phyloP scores from a whole-genome alignment of 345 rosid species.

The Eucalyptus cloeziana region DNA sequence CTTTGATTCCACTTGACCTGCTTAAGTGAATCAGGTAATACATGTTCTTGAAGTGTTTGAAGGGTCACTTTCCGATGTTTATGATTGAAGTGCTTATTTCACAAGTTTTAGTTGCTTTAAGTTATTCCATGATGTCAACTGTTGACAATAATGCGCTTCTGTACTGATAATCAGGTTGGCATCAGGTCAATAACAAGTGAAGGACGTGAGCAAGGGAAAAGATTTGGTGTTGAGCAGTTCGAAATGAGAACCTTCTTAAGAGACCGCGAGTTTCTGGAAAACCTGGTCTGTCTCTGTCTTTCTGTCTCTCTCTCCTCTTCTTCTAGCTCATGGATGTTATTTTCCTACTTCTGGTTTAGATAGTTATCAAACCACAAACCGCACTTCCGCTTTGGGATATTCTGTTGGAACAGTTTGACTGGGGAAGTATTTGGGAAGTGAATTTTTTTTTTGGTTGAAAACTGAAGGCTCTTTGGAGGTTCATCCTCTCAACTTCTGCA shows the following conservation, averaged over 20 bases:
- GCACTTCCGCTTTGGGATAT: not conserved
- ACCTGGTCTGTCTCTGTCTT: slow-evolving; percentile 49
- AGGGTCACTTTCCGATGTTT: not conserved
- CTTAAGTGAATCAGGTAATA: not conserved
- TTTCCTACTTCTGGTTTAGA: not conserved
- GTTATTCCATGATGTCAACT: not conserved
- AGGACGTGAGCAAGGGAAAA: slow-evolving; percentile 91
- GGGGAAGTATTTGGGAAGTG: not conserved
- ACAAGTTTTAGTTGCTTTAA: not conserved
- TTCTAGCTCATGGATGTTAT: not conserved
- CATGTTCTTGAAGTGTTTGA: not conserved
- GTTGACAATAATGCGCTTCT: not conserved
- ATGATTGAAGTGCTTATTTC: not conserved
- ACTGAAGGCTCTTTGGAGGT: not conserved
- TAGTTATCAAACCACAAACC: not conserved
- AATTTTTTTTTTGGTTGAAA: not conserved
- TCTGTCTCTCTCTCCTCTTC: not conserved
- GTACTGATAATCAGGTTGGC: slow-evolving; percentile 54
- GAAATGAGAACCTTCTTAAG: slow-evolving; percentile 91
- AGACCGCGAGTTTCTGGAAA: slow-evolving; percentile 67
- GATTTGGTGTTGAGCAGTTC: slow-evolving; percentile 88
- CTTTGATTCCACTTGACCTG: not conserved
- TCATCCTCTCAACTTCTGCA: not conserved
- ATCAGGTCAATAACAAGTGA: slow-evolving; percentile 80
- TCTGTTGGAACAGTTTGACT: not conserved